Evolutionary conservation across 2,329 filamentous ascomycete species (phyloP), one percentile per base, ranked within the genome.

Genomic region (Neonectria sp.): DNA sequence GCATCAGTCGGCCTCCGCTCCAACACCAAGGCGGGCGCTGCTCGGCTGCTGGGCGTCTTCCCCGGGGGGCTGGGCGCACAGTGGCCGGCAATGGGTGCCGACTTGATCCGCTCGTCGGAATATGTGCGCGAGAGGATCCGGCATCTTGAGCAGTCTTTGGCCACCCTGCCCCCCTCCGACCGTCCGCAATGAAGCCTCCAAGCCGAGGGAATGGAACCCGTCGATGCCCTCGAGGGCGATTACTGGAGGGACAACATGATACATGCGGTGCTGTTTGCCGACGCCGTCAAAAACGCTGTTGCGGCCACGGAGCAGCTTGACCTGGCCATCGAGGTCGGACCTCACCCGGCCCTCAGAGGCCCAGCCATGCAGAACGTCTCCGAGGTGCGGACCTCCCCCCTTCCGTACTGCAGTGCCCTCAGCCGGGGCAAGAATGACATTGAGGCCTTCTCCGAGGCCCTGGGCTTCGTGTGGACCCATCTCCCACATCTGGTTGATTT

Each of bases 381-480:
- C n/a, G 40, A 45, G 4, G n/a, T 57, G 17, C 27, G 37, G 3
- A 24, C 25, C 3, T 25, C 29, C 3, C 24, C 24, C 3, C 35
- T 25, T 31, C 55, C 55, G 8, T 57, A 57, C 8, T 46, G 37
- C 4, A 37, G 55, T n/a, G 21, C 45, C 17, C 27, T 57, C 13
- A 24, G 24, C 4, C 55, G 55, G 17, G 37, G 37, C 25, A 45
- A 46, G 25, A n/a, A 57, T 15, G 55, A 45, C 11, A 15, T 57
- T 3, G 24, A 57, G 12, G 12, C 6, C 4, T 46, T 57, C 31
- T 29, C 37, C 15, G 31, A 27, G 29, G 37, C 17, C 21, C 25
- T 57, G 8, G 55, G 55, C 8, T 46, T 57, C 40, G 21, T 46
- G 13, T 57, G 55, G 55, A 57, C 53, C 27, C 33, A 43, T 12